A percentile compares a stretch with the other conserved stretches of the same genome.
Evolutionary conservation across 1,284 basidiomycete genomes (phyloP).

Genomic region (Bjerkandera adusta): DNA sequence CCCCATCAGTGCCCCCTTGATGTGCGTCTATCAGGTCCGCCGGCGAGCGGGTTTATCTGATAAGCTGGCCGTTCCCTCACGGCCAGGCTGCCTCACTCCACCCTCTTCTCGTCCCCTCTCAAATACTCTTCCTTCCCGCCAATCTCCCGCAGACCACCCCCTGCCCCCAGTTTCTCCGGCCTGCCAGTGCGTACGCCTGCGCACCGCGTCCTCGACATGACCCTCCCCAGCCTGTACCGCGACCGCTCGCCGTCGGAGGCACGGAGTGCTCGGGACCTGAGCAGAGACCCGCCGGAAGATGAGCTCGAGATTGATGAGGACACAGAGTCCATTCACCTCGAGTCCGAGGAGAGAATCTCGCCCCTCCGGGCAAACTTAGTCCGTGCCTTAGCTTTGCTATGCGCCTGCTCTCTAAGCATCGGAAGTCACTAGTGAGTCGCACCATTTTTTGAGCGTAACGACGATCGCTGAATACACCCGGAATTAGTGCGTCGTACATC

Average conservation of each 20-base stretch:
- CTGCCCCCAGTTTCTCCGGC: not conserved
- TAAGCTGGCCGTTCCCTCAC: slow-evolving; percentile 7
- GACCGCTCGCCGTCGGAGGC: slow-evolving; percentile 13
- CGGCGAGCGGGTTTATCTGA: slow-evolving; percentile 10
- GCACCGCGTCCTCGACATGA: not conserved
- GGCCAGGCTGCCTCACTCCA: slow-evolving; percentile 3
- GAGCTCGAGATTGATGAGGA: slow-evolving; percentile 18
- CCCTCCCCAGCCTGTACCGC: not conserved
- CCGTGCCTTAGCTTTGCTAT: slow-evolving; percentile 61
- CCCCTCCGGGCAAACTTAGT: slow-evolving; percentile 43
- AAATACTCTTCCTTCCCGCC: slow-evolving; percentile 1
- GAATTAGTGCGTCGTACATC: slow-evolving; percentile 61
- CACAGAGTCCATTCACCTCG: slow-evolving; percentile 18
- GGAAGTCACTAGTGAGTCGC: slow-evolving; percentile 70
- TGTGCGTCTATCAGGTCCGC: slow-evolving; percentile 1
- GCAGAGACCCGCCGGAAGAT: slow-evolving; percentile 14
- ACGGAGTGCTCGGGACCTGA: slow-evolving; percentile 13
- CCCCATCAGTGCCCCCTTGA: not conserved
- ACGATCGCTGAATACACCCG: not conserved
- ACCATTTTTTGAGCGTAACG: not conserved
- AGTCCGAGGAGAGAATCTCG: slow-evolving; percentile 16
- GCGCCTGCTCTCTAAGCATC: slow-evolving; percentile 72
- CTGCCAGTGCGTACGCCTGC: not conserved
- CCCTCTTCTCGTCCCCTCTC: slow-evolving; percentile 8
- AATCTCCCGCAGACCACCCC: not conserved